phyloP scores from a whole-genome alignment of 202 grass and related monocot species.

The Panicum hallii region DNA sequence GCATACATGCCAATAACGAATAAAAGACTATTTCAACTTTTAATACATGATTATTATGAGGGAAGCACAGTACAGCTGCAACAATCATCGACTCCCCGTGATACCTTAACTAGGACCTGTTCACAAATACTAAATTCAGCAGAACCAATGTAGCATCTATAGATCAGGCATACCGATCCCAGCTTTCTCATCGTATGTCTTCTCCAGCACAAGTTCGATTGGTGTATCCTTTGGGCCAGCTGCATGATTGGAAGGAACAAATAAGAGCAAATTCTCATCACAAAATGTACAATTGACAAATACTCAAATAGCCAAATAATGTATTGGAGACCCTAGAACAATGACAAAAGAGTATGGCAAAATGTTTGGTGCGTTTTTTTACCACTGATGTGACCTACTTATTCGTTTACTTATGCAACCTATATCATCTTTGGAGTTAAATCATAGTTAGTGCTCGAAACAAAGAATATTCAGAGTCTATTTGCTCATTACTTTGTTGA shows the following conservation, averaged over 20 bases:
- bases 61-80: not conserved
- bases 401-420: not conserved
- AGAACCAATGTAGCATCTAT: conserved; percentile 20
- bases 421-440: not conserved
- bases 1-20: not conserved
- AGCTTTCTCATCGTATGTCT: conserved; percentile 87
- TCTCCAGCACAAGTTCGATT: conserved; percentile 82
- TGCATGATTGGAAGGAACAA: conserved; percentile 40
- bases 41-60: not conserved
- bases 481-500: not conserved
- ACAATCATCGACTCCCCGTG: not conserved
- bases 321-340: not conserved
- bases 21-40: not conserved
- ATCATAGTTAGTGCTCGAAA: not conserved
- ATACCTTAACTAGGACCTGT: not conserved
- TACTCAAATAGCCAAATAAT: too few relatives aligned
- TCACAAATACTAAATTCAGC: not conserved
- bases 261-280: too few relatives aligned
- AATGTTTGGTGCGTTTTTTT: not conserved
- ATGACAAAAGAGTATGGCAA: not conserved
- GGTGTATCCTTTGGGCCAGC: conserved; percentile 90
- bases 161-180: conserved; percentile 97
- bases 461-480: too few relatives aligned
- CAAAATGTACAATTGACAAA: not conserved
- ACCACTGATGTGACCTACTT: too few relatives aligned